Evolutionary conservation across 129 eudicot genomes (phyloP), one percentile per base, ranked within the genome.

Genomic region (Logfia minima): DNA sequence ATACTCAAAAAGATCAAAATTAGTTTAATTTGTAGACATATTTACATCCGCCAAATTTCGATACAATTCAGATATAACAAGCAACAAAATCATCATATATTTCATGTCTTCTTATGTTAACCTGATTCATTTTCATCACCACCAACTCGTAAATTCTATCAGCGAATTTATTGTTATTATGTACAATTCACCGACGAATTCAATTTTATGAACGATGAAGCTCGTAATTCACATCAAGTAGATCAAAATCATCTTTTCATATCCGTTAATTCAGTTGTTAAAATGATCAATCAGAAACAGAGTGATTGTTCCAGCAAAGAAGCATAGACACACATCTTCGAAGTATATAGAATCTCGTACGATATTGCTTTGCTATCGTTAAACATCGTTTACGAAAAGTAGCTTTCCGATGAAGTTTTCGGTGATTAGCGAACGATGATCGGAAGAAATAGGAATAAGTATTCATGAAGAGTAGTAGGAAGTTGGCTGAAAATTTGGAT

Each of bases 311-410:
- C 92, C 88, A 88, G 21, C 92, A 88, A 18, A 88, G 29, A 8
- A 88, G 89, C 89, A 88, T 88, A 62, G 82, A 66, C 28, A 88
- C 89, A 21, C 92, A 88, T 28, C 92, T 86, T 26, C 85, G 68
- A 71, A 86, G 86, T 31, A 88, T 88, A 48, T 88, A 88, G 48
- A 86, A 74, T 66, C 88, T 84, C 11, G 92, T 86, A 43, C 79
- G 77, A 31, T 84, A 86, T 68, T 83, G 90, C 78, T 86, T 88
- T 26, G 79, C 86, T 64, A 88, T 70, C 3, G 84, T 26, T 14
- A 75, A 63, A 22, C 88, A 85, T 59, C 88, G 81, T 70, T 75
- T 83, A 31, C 80, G 75, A 8, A 81, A 83, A 31, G 86, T 74
- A 26, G 72, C 24, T 55, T 80, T 81, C 80, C 92, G 80, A 63